A percentile compares a stretch with the other conserved stretches of the same genome.
phyloP scores from a whole-genome alignment of 2,329 filamentous ascomycete species.

The Escovopsis sp. region DNA sequence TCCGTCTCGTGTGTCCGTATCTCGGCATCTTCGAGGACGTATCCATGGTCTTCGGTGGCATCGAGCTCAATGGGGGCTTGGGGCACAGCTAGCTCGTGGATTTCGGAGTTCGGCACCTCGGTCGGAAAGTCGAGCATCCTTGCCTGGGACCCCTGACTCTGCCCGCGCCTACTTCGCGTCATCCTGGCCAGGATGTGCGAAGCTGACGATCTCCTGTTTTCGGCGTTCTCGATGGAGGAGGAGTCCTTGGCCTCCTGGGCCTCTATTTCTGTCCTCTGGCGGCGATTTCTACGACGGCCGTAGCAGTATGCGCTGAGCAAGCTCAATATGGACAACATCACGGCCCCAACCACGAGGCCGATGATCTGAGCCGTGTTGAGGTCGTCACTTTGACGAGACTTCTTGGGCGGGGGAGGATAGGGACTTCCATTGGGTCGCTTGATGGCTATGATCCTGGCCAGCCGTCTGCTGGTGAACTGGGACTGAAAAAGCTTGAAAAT shows the following conservation, averaged over 20 bases:
- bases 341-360: conserved; percentile 31
- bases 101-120: conserved; percentile 28
- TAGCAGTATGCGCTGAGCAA: conserved; percentile 19
- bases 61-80: conserved; percentile 35
- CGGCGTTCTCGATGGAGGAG: conserved; percentile 16
- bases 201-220: conserved; percentile 12
- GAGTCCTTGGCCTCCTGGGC: conserved; percentile 23
- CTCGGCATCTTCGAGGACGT: conserved; percentile 24
- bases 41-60: conserved; percentile 22
- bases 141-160: conserved; percentile 10
- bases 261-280: conserved; percentile 10
- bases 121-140: conserved; percentile 13
- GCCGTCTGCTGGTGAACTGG: conserved; percentile 30
- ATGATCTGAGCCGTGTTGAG: conserved; percentile 28
- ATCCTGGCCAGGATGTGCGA: conserved; percentile 26
- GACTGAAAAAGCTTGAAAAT: conserved; percentile 43
- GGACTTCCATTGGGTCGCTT: conserved; percentile 29
- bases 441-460: conserved; percentile 26
- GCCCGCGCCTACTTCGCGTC: conserved; percentile 20
- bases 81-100: conserved; percentile 37
- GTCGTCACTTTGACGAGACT: conserved; percentile 6
- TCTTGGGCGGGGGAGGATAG: conserved; percentile 24
- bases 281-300: conserved; percentile 18
- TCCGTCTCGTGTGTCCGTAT: conserved; percentile 25
- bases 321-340: conserved; percentile 17